Base-by-base conservation (phyloP, 192 early-diverging fungal species). In the Helicostylum pulchrum region DNA sequence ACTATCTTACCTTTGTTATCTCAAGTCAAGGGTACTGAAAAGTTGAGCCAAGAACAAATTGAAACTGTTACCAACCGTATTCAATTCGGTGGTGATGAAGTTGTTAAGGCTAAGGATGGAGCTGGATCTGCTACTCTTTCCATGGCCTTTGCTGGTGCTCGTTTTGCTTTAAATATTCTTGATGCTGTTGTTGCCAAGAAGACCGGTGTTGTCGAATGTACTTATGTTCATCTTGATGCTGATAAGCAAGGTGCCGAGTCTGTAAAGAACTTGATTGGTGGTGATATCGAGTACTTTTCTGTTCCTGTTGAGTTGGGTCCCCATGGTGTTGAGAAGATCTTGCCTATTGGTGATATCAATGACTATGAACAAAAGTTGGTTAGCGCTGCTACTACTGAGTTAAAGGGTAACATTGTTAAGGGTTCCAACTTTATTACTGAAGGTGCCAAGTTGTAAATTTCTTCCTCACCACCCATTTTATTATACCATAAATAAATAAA, bases 81-180 rank as follows among this genome's bases (percentile, higher is more conserved):
- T 67, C 97, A 99, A 83, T 99, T 89, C 69, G 97, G 97, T 74
- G 97, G 97, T 65, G 97, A 99, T 72, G 97, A 99, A 78, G 97
- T 99, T 58, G 97, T 99, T 77, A 93, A 99, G 88, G 97, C 97
- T 73, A 99, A 99, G 88, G 91, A 94, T 84, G 96, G 96, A 62
- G 85, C 88, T 26, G 94, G 92, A 57, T 92, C 90, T 23, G 92
- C 93, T 31, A 95, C 92, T 4, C 83, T 95, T 43, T 93, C 92
- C 55, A 94, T 94, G 94, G 92, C 93, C 31, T 87, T 82, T 49
- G 91, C 92, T 53, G 92, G 90, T 32, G 94, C 94, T n/a, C 88
- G 95, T 51, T 97, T 99, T 79, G 87, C 94, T 54, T 80, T 91
- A 76, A 89, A 87, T n/a, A 81, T 99, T 66, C 78, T 99, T 61